Evolutionary conservation across 345 rosid genomes (phyloP), one percentile per base, ranked within the genome.

Genomic region (Bruguiera gymnorhiza): DNA sequence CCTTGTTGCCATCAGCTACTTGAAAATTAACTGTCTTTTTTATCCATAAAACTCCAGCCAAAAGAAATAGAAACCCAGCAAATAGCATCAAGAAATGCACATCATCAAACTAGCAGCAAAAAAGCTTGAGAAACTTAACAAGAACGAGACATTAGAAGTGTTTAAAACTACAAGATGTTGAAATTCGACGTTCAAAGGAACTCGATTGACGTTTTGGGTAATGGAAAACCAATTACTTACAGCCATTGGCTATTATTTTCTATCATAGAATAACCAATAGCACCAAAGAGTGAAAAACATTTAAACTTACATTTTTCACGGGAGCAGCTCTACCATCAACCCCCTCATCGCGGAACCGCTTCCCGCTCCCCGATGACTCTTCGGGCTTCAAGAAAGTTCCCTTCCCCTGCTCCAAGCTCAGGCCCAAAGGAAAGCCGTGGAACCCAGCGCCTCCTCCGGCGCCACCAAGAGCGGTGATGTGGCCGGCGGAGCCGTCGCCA

Each of bases 371-470:
- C 24, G 92, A 89, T 1, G 82, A 90, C 11, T 84, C 98, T 63
- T 90, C 97, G 50, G 89, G 88, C 79, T 89, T 90, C 76, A 89
- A 76, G 79, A 87, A 90, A 52, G 85, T 87, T 70, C 97, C 98
- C 73, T 85, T 89, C 15, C 98, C 96, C 83, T 89, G 96, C 39
- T 95, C 96, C 80, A 95, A 79, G 82, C 99, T 88, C 73, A 95
- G 75, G 9, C 97, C 97, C 61, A 95, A 50, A 6, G 99, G 99
- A 59, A 95, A 95, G 62, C 89, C 89, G 37, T 87, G 97, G 83
- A 82, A 93, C 37, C 87, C 89, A 5, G 84, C 84, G 61, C 87
- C 60, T 43, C 50, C 89, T 19, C 76, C 85, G 24, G 21, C 62
- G 11, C 67, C 72, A 6, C 85, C 89, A 27, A 87, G 81, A 8